Conservation (phyloP, 2,329 filamentous ascomycete genomes). For the Zymoseptoria crescenta region DNA sequence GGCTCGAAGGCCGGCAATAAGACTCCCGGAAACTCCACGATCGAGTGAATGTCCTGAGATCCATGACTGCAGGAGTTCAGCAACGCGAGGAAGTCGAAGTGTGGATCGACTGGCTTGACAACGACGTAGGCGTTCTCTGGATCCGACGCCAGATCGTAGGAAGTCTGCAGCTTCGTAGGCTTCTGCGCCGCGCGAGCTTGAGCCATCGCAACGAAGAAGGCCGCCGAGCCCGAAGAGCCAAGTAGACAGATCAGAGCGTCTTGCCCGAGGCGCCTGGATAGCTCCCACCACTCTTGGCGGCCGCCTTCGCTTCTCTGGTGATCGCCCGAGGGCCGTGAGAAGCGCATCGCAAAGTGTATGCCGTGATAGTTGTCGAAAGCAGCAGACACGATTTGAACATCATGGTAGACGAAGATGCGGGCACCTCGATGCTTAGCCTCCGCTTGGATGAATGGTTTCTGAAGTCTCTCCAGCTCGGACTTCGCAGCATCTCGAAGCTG, state of each 20-base stretch:
- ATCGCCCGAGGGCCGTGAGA: slow-evolving; percentile 38
- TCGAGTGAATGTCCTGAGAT: not conserved
- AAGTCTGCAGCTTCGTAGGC: not conserved
- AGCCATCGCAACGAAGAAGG: slow-evolving; percentile 22
- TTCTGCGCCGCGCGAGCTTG: not conserved
- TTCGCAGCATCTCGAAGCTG: slow-evolving; percentile 55
- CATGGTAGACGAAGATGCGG: slow-evolving; percentile 34
- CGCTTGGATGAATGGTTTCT: slow-evolving; percentile 2
- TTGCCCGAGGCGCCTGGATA: slow-evolving; percentile 41
- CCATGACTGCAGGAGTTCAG: not conserved
- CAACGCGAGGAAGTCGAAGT: slow-evolving; percentile 1
- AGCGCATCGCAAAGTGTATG: slow-evolving; percentile 39
- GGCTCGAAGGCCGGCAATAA: slow-evolving; percentile 52
- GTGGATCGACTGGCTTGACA: slow-evolving; percentile 7
- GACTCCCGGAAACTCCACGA: slow-evolving; percentile 51
- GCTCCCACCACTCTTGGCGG: slow-evolving; percentile 45
- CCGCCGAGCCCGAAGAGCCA: slow-evolving; percentile 25
- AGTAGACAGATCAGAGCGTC: slow-evolving; percentile 47
- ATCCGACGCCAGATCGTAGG: slow-evolving; percentile 3
- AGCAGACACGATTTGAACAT: slow-evolving; percentile 27
- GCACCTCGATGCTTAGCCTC: slow-evolving; percentile 7
- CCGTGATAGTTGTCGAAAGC: slow-evolving; percentile 35
- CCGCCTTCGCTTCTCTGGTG: slow-evolving; percentile 17
- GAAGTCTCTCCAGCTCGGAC: slow-evolving; percentile 33
- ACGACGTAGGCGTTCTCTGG: slow-evolving; percentile 7